Conservation (phyloP, 2,329 filamentous ascomycete species). For the Calonectria hongkongensis region DNA sequence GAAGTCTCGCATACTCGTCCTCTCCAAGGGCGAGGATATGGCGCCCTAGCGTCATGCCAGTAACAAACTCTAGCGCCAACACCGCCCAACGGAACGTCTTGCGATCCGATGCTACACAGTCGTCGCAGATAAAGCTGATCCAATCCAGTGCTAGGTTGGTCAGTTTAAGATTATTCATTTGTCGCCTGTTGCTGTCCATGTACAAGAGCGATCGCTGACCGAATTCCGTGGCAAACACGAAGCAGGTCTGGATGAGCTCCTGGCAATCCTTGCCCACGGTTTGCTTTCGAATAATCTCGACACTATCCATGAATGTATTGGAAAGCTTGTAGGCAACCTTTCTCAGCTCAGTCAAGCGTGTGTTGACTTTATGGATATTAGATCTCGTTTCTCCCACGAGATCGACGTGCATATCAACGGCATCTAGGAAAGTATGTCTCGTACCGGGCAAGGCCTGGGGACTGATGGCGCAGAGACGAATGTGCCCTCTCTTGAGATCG, state of each 20-base stretch:
- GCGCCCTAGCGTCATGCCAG: constrained; percentile 95
- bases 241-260: constrained; percentile 97
- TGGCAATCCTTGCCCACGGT: constrained; percentile 90
- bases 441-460: constrained; percentile 87
- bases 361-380: constrained; percentile 93
- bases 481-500: constrained; percentile 89
- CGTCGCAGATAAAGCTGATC: constrained; percentile 98
- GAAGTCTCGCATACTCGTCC: constrained; percentile 87
- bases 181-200: constrained; percentile 95
- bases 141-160: constrained; percentile 96
- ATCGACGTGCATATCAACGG: constrained; percentile 89
- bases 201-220: constrained; percentile 95
- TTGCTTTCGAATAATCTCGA: constrained; percentile 92
- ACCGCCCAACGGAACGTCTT: constrained; percentile 99
- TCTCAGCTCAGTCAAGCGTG: constrained; percentile 93
- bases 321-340: constrained; percentile 97
- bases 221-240: constrained; percentile 99
- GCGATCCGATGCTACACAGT: constrained; percentile 94
- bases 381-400: constrained; percentile 94
- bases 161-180: constrained; percentile 97
- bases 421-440: constrained; percentile 84
- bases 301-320: constrained; percentile 99
- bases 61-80: constrained; percentile 94
- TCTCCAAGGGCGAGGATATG: constrained; percentile 95
- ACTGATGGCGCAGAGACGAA: constrained; percentile 91